Base-by-base conservation (phyloP, 2,329 filamentous ascomycete species). In the Fusarium tupiense region DNA sequence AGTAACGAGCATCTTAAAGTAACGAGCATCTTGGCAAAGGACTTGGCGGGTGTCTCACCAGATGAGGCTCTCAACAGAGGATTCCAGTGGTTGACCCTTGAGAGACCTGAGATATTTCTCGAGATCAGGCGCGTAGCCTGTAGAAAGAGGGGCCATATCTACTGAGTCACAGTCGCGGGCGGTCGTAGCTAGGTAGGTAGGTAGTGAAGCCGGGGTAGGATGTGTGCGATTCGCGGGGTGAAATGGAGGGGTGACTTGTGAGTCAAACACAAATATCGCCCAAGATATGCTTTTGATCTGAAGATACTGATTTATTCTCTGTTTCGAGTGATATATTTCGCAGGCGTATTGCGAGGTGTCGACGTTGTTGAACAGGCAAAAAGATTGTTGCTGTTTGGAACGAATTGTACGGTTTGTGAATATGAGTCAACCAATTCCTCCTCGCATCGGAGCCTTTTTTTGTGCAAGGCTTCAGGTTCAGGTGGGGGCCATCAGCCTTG, bases 61-160 rank as follows among this genome's bases (percentile, higher is more conserved):
- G 77, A 96, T 91, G 71, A 97, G 88, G 73, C 90, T 91, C 82
- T 98, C 95, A 74, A 97, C 92, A 14, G 94, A 95, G 47, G 92
- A 90, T 76, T 98, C 95, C 61, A 96, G 89, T 37, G 91, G 88
- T 61, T 91, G 91, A 41, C 89, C 88, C 81, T 94, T 96, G 72
- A 97, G 87, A 19, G 92, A 92, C 80, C 93, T 94, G 74, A 97
- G 88, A 78, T 94, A 96, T 56, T 92, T 92, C 53, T 91, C 89
- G 73, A 98, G 86, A 76, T 91, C 92, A 49, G 94, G 94, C 82
- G 93, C 91, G 70, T 81, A 81, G 78, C 82, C 82, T 72, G 80
- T 68, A 43, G 80, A 76, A 54, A 76, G 73, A 53, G 82, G 81
- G 64, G 82, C 80, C 83, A 84, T 84, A 60, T 74, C 78, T 74